Percentiles rank a stretch among this genome's conserved stretches.
Evolutionary conservation across 257 asterid species (phyloP).

Genomic region (Leonotis leonurus): DNA sequence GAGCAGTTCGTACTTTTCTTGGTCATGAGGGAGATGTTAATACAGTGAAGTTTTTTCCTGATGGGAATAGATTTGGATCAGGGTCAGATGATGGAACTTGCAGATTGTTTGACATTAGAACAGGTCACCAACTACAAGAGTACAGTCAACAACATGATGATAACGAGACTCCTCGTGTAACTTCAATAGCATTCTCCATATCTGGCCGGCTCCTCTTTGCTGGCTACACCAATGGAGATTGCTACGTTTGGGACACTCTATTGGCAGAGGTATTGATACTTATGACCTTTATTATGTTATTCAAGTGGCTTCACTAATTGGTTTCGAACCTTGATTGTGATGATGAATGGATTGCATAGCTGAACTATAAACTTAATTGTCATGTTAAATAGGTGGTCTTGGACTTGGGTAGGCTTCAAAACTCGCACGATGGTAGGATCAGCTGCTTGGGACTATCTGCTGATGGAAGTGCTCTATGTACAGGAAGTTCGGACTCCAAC

Average conservation of each 20-base stretch:
- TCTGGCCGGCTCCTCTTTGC: slow-evolving; percentile 96
- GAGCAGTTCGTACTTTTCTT: slow-evolving; percentile 85
- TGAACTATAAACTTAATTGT: neutral
- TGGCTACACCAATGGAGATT: slow-evolving; percentile 73
- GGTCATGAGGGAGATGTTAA: slow-evolving; percentile 93
- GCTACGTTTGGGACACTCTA: slow-evolving; percentile 93
- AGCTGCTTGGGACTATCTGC: slow-evolving; percentile 90
- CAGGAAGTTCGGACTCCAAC: slow-evolving; percentile 94
- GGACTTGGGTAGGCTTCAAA: slow-evolving; percentile 83
- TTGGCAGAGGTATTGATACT: slow-evolving; percentile 66
- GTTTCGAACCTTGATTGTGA: neutral
- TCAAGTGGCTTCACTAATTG: neutral
- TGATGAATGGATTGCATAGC: neutral
- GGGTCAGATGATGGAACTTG: slow-evolving; percentile 96
- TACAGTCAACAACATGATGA: slow-evolving; percentile 67
- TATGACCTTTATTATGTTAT: neutral
- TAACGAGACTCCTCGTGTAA: slow-evolving; percentile 59
- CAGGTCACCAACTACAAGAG: slow-evolving; percentile 97
- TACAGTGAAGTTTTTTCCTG: slow-evolving; percentile 90
- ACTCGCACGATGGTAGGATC: slow-evolving; percentile 72
- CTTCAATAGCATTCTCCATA: slow-evolving; percentile 85
- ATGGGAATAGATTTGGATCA: slow-evolving; percentile 88
- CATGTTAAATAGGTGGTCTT: slow-evolving; percentile 50
- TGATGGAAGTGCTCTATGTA: slow-evolving; percentile 96
- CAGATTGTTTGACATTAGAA: slow-evolving; percentile 86